phyloP scores from a whole-genome alignment of 805 yeast genomes.

The Nakazawaea anatomiae region DNA sequence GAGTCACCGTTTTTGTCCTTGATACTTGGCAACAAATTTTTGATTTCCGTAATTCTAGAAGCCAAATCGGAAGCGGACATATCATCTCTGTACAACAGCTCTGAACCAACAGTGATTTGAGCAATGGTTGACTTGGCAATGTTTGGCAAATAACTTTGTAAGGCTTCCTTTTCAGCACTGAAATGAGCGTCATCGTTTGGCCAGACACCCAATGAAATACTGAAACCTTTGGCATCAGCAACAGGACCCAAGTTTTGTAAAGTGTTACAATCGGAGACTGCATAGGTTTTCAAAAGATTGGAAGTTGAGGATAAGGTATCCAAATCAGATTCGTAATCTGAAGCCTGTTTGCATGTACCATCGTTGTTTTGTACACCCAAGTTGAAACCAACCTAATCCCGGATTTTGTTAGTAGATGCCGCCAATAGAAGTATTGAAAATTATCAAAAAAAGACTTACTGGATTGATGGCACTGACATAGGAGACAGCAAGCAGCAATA shows the following conservation, averaged over 20 bases:
- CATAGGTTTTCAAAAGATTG: constrained; percentile 73
- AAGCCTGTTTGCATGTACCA: constrained; percentile 70
- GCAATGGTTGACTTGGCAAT: constrained; percentile 65
- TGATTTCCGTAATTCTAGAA: constrained; percentile 54
- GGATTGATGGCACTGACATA: constrained; percentile 2
- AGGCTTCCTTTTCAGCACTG: constrained; percentile 66
- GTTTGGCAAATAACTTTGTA: constrained; percentile 62
- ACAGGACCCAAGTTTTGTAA: constrained; percentile 82
- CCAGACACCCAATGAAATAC: constrained; percentile 84
- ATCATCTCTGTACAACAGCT: constrained; percentile 89
- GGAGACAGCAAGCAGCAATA: constrained; percentile 3
- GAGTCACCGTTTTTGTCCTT: constrained; percentile 78
- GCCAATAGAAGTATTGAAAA: not conserved
- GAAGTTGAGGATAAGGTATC: constrained; percentile 52
- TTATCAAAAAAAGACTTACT: not conserved
- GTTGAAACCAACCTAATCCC: constrained; percentile 64
- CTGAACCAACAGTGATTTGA: constrained; percentile 88
- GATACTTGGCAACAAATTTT: constrained; percentile 51
- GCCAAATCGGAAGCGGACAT: constrained; percentile 74
- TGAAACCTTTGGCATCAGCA: constrained; percentile 71
- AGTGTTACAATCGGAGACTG: constrained; percentile 92
- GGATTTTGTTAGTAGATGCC: constrained; percentile 1
- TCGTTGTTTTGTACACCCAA: constrained; percentile 74
- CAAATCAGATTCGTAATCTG: constrained; percentile 69
- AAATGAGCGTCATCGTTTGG: constrained; percentile 83